Percentiles rank a stretch among this genome's conserved stretches.
Conservation (phyloP, 768 basidiomycete genomes). For the Boletales sp. region DNA sequence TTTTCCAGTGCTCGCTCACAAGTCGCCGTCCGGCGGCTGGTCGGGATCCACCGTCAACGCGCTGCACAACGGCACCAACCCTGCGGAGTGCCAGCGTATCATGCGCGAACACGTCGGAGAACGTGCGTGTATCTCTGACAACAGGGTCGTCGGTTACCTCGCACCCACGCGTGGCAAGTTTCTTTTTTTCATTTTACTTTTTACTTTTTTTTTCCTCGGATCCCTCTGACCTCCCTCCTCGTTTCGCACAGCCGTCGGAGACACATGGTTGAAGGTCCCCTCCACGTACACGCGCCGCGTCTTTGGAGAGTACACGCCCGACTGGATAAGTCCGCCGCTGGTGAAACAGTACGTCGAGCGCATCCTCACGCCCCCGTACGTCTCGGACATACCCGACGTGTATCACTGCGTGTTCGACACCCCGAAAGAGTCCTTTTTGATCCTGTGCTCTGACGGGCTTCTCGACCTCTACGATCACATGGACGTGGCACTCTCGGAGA, state of each 20-base stretch:
- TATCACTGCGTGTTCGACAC: constrained; percentile 31
- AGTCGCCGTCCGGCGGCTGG: constrained; percentile 18
- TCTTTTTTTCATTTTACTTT: not conserved
- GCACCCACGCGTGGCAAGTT: constrained; percentile 36
- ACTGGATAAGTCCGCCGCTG: constrained; percentile 20
- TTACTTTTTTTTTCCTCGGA: not conserved
- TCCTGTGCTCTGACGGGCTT: constrained; percentile 48
- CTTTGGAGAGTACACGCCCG: constrained; percentile 23
- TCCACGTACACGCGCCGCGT: constrained; percentile 29
- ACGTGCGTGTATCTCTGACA: constrained; percentile 24
- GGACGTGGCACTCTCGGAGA: constrained; percentile 18
- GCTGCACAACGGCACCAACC: constrained; percentile 30
- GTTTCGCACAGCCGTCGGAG: constrained; percentile 29
- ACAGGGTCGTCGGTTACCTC: constrained; percentile 36
- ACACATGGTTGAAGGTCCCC: constrained; percentile 35
- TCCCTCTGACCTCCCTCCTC: constrained; percentile 7
- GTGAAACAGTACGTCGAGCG: constrained; percentile 29
- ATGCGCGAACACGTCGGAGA: constrained; percentile 31
- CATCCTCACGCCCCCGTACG: constrained; percentile 44
- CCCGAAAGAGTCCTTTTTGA: constrained; percentile 29
- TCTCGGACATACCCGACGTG: constrained; percentile 40
- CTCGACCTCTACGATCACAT: constrained; percentile 36
- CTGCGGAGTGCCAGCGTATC: constrained; percentile 25
- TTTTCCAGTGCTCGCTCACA: constrained; percentile 20
- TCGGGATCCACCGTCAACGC: constrained; percentile 21